phyloP scores from a whole-genome alignment of 2,329 filamentous ascomycete genomes.

The Didymella segeticola region DNA sequence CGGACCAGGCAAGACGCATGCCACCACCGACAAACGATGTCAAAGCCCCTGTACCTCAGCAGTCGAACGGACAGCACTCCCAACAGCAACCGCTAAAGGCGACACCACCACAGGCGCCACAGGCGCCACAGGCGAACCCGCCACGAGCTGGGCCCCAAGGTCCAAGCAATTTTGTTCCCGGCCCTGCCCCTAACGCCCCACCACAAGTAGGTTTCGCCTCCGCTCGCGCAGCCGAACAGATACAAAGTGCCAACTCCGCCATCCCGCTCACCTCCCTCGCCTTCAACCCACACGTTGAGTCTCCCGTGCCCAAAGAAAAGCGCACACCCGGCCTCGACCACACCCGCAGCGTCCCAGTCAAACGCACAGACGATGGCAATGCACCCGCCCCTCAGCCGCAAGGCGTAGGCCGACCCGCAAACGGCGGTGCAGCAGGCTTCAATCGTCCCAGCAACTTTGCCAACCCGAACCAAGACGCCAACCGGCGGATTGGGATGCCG shows the following conservation, averaged over 20 bases:
- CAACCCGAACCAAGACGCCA: conserved; percentile 56
- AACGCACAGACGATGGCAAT: conserved; percentile 52
- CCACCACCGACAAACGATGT: conserved; percentile 31
- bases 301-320: conserved; percentile 73
- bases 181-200: conserved; percentile 26
- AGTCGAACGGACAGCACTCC: conserved; percentile 26
- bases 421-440: conserved; percentile 16
- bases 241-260: conserved; percentile 44
- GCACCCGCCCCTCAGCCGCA: conserved; percentile 24
- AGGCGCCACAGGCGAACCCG: conserved; percentile 29
- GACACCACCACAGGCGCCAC: conserved; percentile 36
- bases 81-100: conserved; percentile 32
- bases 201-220: conserved; percentile 55
- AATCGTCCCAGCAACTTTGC: conserved; percentile 51
- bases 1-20: conserved; percentile 30
- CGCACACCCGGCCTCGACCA: conserved; percentile 90
- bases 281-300: conserved; percentile 59
- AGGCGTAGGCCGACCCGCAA: conserved; percentile 20
- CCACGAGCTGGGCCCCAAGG: conserved; percentile 22
- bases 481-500: conserved; percentile 59
- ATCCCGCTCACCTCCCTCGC: conserved; percentile 46
- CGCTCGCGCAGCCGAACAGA: conserved; percentile 51
- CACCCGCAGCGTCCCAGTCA: conserved; percentile 74
- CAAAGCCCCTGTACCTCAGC: conserved; percentile 25
- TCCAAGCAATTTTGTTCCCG: conserved; percentile 13